Evolutionary conservation across 169 alveolate species (phyloP).

Genomic region (Babesia sp.): DNA sequence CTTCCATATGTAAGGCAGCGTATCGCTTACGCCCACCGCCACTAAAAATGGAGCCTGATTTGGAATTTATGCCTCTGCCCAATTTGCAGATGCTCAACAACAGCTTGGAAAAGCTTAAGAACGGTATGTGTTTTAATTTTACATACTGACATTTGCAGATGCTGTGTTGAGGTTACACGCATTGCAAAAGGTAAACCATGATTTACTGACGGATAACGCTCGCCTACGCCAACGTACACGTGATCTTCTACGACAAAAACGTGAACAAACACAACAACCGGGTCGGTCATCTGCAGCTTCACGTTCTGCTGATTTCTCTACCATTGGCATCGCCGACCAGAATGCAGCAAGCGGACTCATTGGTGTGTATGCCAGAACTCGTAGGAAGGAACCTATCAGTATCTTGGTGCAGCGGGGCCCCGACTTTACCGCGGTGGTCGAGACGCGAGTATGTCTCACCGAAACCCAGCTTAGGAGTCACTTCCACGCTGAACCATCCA

Average conservation of each 20-base stretch:
- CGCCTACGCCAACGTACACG: constrained; percentile 27
- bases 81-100: constrained; percentile 22
- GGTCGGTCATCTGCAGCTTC: not conserved
- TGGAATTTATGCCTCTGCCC: constrained; percentile 26
- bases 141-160: not conserved
- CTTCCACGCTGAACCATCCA: constrained; percentile 24
- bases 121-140: not conserved
- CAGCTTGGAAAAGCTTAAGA: constrained; percentile 23
- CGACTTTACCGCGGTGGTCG: constrained; percentile 25
- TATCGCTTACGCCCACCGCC: constrained; percentile 39
- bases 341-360: not conserved
- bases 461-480: constrained; percentile 14
- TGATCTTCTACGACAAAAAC: constrained; percentile 1
- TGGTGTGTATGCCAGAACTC: not conserved
- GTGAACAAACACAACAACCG: not conserved
- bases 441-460: constrained; percentile 7
- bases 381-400: constrained; percentile 1
- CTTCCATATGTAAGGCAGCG: constrained; percentile 41
- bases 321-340: not conserved
- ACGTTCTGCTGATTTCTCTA: not conserved
- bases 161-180: constrained; percentile 43
- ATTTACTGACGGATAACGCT: constrained; percentile 42
- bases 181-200: constrained; percentile 51
- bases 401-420: constrained; percentile 9
- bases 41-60: constrained; percentile 45